phyloP scores from a whole-genome alignment of 139 green algal genomes.

The Coelastrella sp. region DNA sequence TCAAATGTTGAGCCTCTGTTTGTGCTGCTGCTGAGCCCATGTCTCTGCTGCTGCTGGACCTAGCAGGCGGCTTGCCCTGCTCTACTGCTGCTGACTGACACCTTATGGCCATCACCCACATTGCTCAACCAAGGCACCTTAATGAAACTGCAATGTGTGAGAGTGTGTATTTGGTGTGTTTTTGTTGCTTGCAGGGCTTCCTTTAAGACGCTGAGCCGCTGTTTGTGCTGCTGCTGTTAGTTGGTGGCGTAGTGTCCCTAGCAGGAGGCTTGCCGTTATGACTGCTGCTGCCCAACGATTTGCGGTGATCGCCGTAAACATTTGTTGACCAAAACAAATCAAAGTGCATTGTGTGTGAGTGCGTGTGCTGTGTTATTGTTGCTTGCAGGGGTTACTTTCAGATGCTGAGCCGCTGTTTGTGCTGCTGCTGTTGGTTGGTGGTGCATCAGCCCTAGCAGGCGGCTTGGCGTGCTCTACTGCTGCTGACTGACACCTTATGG shows the following conservation, averaged over 20 bases:
- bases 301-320: conserved; percentile 8
- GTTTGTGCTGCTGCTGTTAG: conserved; percentile 21
- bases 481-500: too few species aligned
- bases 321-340: too few species aligned
- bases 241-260: background rate
- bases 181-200: background rate
- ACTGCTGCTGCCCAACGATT: conserved; percentile 28
- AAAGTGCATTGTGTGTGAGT: too few species aligned
- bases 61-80: too few species aligned
- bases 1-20: too few species aligned
- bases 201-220: conserved; percentile 7
- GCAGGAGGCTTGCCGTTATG: conserved; percentile 32
- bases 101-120: too few species aligned
- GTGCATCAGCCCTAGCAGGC: background rate
- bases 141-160: too few species aligned
- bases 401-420: conserved; percentile 33
- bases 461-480: conserved; percentile 36
- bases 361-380: too few species aligned
- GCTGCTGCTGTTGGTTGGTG: conserved; percentile 10
- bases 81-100: too few species aligned
- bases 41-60: too few species aligned
- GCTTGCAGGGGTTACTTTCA: background rate
- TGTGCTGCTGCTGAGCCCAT: too few species aligned
- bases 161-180: background rate
- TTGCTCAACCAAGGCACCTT: too few species aligned